A percentile compares a stretch with the other conserved stretches of the same genome.
These are phyloP conservation scores for Ashbya aceris DNA, from an alignment of 1,139 yeast species.

Conservation along the genomic window DNA sequence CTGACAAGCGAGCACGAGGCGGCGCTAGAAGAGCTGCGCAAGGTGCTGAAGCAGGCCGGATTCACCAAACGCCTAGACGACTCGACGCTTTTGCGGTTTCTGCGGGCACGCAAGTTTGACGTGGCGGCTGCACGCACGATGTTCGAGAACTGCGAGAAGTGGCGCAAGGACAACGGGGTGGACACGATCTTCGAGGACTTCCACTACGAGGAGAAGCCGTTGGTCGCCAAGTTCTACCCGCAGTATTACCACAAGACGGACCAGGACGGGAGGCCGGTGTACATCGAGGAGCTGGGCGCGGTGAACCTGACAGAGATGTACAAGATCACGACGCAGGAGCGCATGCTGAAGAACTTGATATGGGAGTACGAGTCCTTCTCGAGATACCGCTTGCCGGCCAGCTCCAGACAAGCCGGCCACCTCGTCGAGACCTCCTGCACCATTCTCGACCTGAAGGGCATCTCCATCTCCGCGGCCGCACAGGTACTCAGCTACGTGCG, in stretches of 20 bases:
- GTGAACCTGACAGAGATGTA: constrained; percentile 87
- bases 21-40: constrained; percentile 50
- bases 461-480: constrained; percentile 72
- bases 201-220: constrained; percentile 81
- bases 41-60: constrained; percentile 51
- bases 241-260: constrained; percentile 97
- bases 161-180: constrained; percentile 84
- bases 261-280: constrained; percentile 92
- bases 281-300: constrained; percentile 85
- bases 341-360: constrained; percentile 90
- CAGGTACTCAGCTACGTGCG: constrained; percentile 81
- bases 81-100: constrained; percentile 79
- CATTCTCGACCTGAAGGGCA: constrained; percentile 88
- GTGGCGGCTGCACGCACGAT: constrained; percentile 66
- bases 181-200: constrained; percentile 81
- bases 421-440: constrained; percentile 95
- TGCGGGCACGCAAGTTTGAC: constrained; percentile 93
- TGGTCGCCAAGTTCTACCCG: constrained; percentile 84
- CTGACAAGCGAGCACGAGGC: constrained; percentile 60
- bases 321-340: constrained; percentile 87
- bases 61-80: constrained; percentile 74
- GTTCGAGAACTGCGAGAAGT: constrained; percentile 80
- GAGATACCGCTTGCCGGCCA: constrained; percentile 80
- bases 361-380: constrained; percentile 96
- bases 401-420: constrained; percentile 71